Conservation (phyloP, 1,284 basidiomycete species). For the Malassezia nana region DNA sequence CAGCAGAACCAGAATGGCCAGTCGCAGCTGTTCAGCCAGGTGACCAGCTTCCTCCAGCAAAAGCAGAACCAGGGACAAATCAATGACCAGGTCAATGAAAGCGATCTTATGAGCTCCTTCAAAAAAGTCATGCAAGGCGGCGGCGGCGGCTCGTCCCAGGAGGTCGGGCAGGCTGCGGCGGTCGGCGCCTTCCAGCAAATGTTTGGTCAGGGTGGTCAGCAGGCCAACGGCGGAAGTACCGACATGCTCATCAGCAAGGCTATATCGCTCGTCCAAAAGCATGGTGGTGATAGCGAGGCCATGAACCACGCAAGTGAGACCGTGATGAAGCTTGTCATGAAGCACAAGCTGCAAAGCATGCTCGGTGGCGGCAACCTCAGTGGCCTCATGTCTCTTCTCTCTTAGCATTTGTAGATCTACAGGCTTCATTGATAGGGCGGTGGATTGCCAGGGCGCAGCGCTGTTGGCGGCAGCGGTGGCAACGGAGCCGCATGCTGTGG, state of each 20-base stretch:
- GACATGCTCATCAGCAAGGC: conserved; percentile 13
- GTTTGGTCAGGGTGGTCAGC: conserved; percentile 7
- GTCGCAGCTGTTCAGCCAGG: conserved; percentile 7
- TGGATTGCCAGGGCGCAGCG: not conserved
- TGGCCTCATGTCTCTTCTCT: not conserved
- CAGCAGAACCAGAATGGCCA: not conserved
- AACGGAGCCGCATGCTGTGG: not conserved
- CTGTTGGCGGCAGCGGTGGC: not conserved
- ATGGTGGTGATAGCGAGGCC: conserved; percentile 4
- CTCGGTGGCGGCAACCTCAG: conserved; percentile 1
- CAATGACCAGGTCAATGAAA: conserved; percentile 8
- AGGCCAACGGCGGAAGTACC: not conserved
- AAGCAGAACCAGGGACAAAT: conserved; percentile 10
- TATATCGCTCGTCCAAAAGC: conserved; percentile 7
- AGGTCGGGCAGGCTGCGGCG: conserved; percentile 14
- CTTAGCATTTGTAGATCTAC: not conserved
- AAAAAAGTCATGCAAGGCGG: conserved; percentile 5
- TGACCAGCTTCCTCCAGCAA: conserved; percentile 4
- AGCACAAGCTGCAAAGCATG: conserved; percentile 17
- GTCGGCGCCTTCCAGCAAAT: conserved; percentile 8
- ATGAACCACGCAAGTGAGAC: conserved; percentile 17
- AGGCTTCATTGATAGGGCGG: not conserved
- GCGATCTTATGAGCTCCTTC: conserved; percentile 9
- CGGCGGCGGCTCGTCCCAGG: conserved; percentile 1
- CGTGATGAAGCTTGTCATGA: conserved; percentile 17